phyloP scores from a whole-genome alignment of 2,329 filamentous ascomycete species.

The Chalaropsis thielavioides region DNA sequence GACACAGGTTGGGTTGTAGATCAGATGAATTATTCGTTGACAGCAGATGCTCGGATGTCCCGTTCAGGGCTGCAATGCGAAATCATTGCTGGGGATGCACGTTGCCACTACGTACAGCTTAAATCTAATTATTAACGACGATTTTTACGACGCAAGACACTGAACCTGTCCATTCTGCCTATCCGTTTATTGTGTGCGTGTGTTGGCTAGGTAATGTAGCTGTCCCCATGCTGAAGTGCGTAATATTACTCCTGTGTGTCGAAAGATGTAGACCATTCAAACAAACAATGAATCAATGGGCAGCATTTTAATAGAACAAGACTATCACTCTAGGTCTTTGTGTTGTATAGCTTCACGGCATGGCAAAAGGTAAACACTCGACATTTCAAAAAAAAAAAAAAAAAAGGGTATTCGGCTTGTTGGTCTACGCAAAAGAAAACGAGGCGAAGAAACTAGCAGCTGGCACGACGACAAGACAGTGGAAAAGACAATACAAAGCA shows the following conservation, averaged over 20 bases:
- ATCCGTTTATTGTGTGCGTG: not conserved
- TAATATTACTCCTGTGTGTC: not conserved
- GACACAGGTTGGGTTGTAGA: not conserved
- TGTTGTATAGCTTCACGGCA: no score
- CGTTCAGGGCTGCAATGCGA: constrained; percentile 7
- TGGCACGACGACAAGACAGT: not conserved
- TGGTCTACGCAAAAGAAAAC: not conserved
- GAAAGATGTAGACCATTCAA: no score
- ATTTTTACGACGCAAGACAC: constrained; percentile 16
- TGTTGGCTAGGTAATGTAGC: no score
- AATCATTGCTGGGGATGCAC: constrained; percentile 7
- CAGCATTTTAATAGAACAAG: no score
- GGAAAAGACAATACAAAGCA: not conserved
- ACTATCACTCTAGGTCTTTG: no score
- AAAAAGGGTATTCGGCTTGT: not conserved
- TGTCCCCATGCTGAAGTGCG: not conserved
- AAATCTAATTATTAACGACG: constrained; percentile 18
- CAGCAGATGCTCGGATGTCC: not conserved
- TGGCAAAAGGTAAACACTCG: no score
- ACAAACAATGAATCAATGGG: no score
- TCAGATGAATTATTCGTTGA: not conserved
- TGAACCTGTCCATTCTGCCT: not conserved
- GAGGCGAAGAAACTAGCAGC: not conserved
- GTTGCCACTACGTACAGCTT: constrained; percentile 9
- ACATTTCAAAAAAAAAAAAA: not conserved